These are phyloP conservation scores for Penicillium aurantiogriseum DNA, from an alignment of 2,329 filamentous ascomycete genomes.

Conservation along the genomic window DNA sequence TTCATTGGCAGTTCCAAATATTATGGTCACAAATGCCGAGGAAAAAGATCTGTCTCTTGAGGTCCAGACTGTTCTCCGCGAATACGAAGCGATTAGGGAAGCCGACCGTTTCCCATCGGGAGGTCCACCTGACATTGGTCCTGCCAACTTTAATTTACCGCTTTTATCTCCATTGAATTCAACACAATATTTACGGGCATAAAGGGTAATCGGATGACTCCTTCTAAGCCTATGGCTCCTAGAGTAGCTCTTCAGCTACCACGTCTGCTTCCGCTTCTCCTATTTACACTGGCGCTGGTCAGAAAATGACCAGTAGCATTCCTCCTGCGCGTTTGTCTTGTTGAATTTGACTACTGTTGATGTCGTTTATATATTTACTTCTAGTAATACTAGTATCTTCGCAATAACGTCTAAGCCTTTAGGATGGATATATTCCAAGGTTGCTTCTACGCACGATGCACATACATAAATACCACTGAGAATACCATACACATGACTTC, in stretches of 20 bases:
- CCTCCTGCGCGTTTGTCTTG: neutral
- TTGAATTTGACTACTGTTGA: neutral
- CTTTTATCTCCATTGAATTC: too few species aligned
- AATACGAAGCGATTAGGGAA: neutral
- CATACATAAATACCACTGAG: neutral
- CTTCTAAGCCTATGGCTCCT: too few species aligned
- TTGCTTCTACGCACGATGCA: neutral
- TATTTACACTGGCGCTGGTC: neutral
- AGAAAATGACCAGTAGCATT: neutral
- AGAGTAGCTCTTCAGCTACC: neutral
- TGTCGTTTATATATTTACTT: neutral
- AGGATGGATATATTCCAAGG: neutral
- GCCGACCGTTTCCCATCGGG: neutral
- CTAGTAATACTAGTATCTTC: neutral
- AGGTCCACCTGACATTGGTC: too few species aligned
- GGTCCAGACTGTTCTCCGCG: neutral
- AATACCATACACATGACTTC: neutral
- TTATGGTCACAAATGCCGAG: neutral
- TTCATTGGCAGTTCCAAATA: neutral
- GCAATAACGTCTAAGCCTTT: neutral
- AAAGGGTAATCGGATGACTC: too few species aligned
- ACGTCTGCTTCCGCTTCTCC: conserved; percentile 7
- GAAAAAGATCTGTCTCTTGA: neutral
- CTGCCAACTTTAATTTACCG: too few species aligned
- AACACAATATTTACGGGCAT: too few species aligned